Evolutionary conservation across 768 basidiomycete species (phyloP).

Genomic region (Tubosaeta sp.): DNA sequence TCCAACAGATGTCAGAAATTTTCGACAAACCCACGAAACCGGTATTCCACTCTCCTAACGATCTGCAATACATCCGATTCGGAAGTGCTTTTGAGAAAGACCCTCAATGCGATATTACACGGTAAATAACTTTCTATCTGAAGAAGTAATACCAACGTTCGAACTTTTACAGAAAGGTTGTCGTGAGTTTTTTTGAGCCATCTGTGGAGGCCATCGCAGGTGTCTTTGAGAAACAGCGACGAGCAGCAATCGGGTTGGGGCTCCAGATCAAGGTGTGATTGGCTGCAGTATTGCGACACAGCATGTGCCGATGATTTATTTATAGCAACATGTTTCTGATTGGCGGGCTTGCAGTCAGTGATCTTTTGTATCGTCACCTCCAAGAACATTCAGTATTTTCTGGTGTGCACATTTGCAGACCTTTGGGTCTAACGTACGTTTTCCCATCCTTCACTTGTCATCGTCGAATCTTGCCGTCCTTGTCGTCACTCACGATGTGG

Average conservation of each 20-base stretch:
- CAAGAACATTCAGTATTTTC: constrained; percentile 33
- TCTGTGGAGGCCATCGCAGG: constrained; percentile 34
- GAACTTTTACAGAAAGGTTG: constrained; percentile 34
- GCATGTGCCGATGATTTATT: too few relatives aligned
- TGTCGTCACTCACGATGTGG: too few relatives aligned
- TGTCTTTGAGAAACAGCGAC: constrained; percentile 30
- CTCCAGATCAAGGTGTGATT: constrained; percentile 31
- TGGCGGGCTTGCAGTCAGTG: constrained; percentile 48
- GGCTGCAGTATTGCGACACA: too few relatives aligned
- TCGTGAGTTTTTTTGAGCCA: constrained; percentile 40
- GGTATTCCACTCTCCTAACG: constrained; percentile 34
- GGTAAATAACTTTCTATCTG: constrained; percentile 21
- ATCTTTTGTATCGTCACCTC: constrained; percentile 42
- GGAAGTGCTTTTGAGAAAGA: constrained; percentile 36
- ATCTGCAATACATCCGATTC: constrained; percentile 38
- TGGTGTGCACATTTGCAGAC: constrained; percentile 41
- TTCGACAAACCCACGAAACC: constrained; percentile 37
- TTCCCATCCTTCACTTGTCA: too few relatives aligned
- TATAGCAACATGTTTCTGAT: constrained; percentile 42
- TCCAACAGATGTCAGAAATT: constrained; percentile 28
- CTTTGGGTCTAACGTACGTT: constrained; percentile 46
- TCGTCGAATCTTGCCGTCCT: too few relatives aligned
- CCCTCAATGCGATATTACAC: constrained; percentile 29
- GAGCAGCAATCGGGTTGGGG: constrained; percentile 11
- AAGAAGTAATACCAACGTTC: background rate